A percentile compares a stretch with the other conserved stretches of the same genome.
Evolutionary conservation across 345 rosid genomes (phyloP).

Genomic region (Heritiera fomes): DNA sequence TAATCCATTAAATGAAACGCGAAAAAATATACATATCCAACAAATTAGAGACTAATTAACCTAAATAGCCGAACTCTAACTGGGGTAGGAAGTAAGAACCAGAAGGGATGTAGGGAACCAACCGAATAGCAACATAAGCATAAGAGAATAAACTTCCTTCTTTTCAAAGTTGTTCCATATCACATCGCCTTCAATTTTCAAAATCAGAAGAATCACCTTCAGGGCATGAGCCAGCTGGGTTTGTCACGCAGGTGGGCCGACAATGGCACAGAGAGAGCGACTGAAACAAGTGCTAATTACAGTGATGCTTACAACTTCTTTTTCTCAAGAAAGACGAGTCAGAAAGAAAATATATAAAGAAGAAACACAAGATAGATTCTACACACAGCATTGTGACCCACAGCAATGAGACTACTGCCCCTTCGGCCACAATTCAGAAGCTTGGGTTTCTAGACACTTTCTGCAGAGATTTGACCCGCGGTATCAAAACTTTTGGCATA

Average conservation of each 20-base stretch:
- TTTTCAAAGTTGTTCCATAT: constrained; percentile 7
- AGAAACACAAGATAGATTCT: constrained; percentile 33
- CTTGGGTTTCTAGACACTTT: constrained; percentile 30
- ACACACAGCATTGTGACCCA: constrained; percentile 31
- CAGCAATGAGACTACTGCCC: constrained; percentile 20
- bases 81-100: too few species aligned
- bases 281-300: constrained; percentile 36
- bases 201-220: not conserved
- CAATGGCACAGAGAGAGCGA: not conserved
- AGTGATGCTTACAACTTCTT: constrained; percentile 27
- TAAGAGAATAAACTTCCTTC: not conserved
- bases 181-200: not conserved
- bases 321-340: constrained; percentile 15
- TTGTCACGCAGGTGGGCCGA: not conserved
- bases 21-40: constrained; percentile 13
- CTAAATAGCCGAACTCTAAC: not conserved
- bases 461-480: constrained; percentile 38
- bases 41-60: not conserved
- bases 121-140: not conserved
- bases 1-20: not conserved
- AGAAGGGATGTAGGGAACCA: not conserved
- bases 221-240: not conserved
- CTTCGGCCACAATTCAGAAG: constrained; percentile 15
- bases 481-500: constrained; percentile 33
- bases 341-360: constrained; percentile 26